phyloP scores from a whole-genome alignment of 163 green algal genomes.

The Chlorella variabilis region DNA sequence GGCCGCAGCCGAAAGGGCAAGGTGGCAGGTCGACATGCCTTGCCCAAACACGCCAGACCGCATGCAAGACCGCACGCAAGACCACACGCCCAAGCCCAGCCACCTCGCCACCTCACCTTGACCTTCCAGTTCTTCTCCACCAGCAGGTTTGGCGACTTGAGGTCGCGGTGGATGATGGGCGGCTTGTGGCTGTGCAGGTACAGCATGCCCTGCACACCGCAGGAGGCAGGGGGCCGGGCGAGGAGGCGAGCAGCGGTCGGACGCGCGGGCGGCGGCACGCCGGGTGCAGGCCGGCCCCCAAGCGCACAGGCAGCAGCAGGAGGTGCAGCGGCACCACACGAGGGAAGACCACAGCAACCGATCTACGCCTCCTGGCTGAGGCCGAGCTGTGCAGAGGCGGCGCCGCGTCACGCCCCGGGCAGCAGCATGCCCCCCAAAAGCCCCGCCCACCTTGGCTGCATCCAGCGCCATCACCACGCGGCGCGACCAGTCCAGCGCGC shows the following conservation, averaged over 20 bases:
- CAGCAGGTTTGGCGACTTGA: conserved; percentile 80
- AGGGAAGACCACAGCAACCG: too few species aligned
- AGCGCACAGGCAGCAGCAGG: too few species aligned
- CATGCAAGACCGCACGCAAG: too few species aligned
- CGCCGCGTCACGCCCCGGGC: background rate
- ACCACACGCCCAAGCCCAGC: background rate
- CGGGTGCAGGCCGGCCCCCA: too few species aligned
- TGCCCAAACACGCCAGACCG: too few species aligned
- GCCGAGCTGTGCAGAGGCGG: too few species aligned
- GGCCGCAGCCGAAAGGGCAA: too few species aligned
- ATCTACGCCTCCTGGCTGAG: too few species aligned
- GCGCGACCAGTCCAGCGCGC: conserved; percentile 65
- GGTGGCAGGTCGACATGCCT: too few species aligned
- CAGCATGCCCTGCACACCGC: conserved; percentile 63
- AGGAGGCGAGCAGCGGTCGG: background rate
- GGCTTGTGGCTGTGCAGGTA: conserved; percentile 65
- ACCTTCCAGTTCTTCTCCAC: conserved; percentile 75
- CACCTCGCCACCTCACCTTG: conserved; percentile 47
- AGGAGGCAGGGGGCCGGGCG: too few species aligned
- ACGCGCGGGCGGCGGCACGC: background rate
- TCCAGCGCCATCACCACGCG: conserved; percentile 66
- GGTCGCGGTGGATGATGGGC: conserved; percentile 74
- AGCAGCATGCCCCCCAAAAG: too few species aligned
- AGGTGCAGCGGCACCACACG: too few species aligned
- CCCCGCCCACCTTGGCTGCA: conserved; percentile 49